A percentile compares a stretch with the other conserved stretches of the same genome.
phyloP scores from a whole-genome alignment of 495 filamentous ascomycete species.

The Penicillium argentinense region DNA sequence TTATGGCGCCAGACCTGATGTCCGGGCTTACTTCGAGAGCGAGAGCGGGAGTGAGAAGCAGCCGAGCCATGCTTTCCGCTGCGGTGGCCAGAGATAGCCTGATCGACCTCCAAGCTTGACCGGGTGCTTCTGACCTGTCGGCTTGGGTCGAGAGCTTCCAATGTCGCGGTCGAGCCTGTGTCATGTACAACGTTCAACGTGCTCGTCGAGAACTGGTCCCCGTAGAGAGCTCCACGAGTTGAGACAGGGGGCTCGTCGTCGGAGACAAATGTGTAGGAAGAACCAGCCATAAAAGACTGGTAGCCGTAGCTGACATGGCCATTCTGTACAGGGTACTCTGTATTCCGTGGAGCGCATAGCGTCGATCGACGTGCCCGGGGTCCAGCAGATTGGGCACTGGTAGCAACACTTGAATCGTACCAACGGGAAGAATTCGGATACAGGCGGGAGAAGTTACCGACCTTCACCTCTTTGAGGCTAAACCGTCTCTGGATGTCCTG shows the following conservation, averaged over 20 bases:
- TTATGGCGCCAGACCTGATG: constrained; percentile 20
- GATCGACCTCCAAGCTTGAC: too few relatives aligned
- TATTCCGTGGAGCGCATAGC: constrained; percentile 26
- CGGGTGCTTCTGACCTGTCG: too few relatives aligned
- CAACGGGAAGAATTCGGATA: constrained; percentile 18
- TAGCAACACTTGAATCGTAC: constrained; percentile 20
- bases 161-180: constrained; percentile 3
- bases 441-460: constrained; percentile 17
- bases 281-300: not conserved
- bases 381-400: constrained; percentile 1
- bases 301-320: not conserved
- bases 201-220: constrained; percentile 11
- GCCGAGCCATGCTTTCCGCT: too few relatives aligned
- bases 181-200: constrained; percentile 2
- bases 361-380: constrained; percentile 23
- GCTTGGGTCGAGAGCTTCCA: not conserved
- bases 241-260: constrained; percentile 3
- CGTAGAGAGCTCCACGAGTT: constrained; percentile 11
- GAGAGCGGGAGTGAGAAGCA: constrained; percentile 9
- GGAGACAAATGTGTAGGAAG: not conserved
- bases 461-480: constrained; percentile 20
- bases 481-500: constrained; percentile 19
- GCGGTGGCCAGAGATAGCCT: too few relatives aligned
- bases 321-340: constrained; percentile 17
- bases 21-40: constrained; percentile 16